Conservation (phyloP, 208 protist species). For the Trypanosoma theileri region DNA sequence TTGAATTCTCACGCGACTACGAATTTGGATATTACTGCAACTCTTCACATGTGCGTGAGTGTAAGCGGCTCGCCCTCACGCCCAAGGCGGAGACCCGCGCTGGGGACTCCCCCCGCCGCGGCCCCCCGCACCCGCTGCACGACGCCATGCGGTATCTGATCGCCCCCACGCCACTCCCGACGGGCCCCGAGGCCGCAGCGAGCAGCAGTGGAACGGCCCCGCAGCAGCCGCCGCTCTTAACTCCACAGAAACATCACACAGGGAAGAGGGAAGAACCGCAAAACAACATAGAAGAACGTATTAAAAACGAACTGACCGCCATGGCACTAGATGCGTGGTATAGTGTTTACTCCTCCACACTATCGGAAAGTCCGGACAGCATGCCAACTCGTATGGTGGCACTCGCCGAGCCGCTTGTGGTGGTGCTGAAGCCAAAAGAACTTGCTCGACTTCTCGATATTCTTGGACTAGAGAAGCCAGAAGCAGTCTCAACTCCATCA, state of each 20-base stretch:
- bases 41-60: slow-evolving; percentile 67
- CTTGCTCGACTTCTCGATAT: slow-evolving; percentile 54
- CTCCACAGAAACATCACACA: too few species aligned
- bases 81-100: not conserved
- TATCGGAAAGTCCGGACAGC: slow-evolving; percentile 51
- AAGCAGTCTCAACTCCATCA: too few species aligned
- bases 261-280: not conserved
- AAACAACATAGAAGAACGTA: slow-evolving; percentile 27
- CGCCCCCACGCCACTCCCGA: not conserved
- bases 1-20: slow-evolving; percentile 67
- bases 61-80: slow-evolving; percentile 39
- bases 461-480: slow-evolving; percentile 42
- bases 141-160: slow-evolving; percentile 25
- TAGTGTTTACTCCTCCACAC: slow-evolving; percentile 71
- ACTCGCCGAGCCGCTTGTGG: slow-evolving; percentile 64
- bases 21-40: slow-evolving; percentile 74
- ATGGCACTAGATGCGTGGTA: slow-evolving; percentile 88
- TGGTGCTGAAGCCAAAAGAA: slow-evolving; percentile 47
- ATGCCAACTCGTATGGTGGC: slow-evolving; percentile 67
- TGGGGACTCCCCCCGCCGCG: slow-evolving; percentile 20
- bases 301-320: slow-evolving; percentile 64
- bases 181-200: not conserved
- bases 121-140: slow-evolving; percentile 59
- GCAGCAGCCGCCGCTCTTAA: not conserved
- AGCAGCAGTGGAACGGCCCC: slow-evolving; percentile 11